Conservation (phyloP, 2,329 filamentous ascomycete species). For the Neofusicoccum parvum region DNA sequence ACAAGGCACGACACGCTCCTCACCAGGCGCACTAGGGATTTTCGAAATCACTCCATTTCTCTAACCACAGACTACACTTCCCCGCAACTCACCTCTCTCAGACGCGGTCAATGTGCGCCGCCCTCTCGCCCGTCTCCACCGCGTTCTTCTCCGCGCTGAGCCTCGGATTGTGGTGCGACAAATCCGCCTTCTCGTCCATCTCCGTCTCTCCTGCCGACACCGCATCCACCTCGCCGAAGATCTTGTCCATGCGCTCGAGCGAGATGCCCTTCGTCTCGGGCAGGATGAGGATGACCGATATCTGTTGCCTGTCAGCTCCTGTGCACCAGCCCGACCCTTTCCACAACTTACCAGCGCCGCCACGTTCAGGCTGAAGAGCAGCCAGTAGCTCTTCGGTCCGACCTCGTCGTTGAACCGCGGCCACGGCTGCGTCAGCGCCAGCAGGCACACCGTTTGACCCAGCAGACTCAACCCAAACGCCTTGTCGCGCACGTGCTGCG, state of each 20-base stretch:
- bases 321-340: too few relatives aligned
- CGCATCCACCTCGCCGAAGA: constrained; percentile 39
- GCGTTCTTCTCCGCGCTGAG: background rate
- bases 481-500: constrained; percentile 51
- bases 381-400: constrained; percentile 57
- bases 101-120: background rate
- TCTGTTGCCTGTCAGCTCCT: constrained; percentile 51
- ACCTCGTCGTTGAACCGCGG: constrained; percentile 9
- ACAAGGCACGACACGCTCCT: too few relatives aligned
- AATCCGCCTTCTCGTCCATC: background rate
- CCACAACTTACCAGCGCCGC: constrained; percentile 62
- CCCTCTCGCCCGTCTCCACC: background rate
- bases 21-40: too few relatives aligned
- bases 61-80: background rate
- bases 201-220: constrained; percentile 28
- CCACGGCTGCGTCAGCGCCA: constrained; percentile 63
- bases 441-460: constrained; percentile 66
- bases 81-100: background rate
- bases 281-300: constrained; percentile 41
- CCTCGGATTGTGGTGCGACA: background rate
- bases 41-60: too few relatives aligned
- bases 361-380: constrained; percentile 66
- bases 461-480: constrained; percentile 1
- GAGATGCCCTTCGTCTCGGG: constrained; percentile 38
- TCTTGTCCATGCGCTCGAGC: constrained; percentile 40